phyloP scores from a whole-genome alignment of 148 eudicot species.

The Selenicereus undatus region DNA sequence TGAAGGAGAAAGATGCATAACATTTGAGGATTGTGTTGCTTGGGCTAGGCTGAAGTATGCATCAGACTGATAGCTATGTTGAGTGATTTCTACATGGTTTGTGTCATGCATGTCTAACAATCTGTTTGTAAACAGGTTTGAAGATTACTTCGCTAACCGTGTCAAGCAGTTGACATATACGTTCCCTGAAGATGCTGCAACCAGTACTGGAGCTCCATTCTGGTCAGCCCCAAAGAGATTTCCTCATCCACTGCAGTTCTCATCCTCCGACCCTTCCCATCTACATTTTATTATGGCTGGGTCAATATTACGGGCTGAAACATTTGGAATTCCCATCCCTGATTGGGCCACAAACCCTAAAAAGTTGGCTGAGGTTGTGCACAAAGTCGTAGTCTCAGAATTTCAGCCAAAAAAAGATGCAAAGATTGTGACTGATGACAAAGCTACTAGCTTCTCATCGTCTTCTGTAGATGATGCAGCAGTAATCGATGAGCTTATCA shows the following conservation, averaged over 20 bases:
- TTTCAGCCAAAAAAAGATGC: constrained; percentile 76
- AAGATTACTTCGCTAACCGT: constrained; percentile 76
- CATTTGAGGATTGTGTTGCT: constrained; percentile 74
- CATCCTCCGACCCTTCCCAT: constrained; percentile 62
- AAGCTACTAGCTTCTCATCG: constrained; percentile 64
- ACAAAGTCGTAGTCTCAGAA: constrained; percentile 62
- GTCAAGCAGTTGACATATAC: constrained; percentile 84
- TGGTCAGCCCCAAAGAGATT: constrained; percentile 98
- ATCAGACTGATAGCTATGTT: constrained; percentile 2
- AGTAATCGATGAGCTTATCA: constrained; percentile 57
- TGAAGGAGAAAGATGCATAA: constrained; percentile 67
- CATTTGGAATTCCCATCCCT: constrained; percentile 81
- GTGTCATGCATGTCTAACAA: constrained; percentile 11
- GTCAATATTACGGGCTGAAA: constrained; percentile 75
- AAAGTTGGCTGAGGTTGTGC: constrained; percentile 66
- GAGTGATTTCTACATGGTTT: neutral
- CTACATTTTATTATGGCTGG: constrained; percentile 67
- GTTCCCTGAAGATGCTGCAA: constrained; percentile 86
- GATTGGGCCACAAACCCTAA: constrained; percentile 71
- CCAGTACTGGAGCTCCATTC: constrained; percentile 87
- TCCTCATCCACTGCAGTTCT: constrained; percentile 70
- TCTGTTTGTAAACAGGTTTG: constrained; percentile 52
- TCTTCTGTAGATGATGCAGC: constrained; percentile 77
- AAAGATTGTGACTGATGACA: constrained; percentile 80
- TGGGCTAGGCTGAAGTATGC: constrained; percentile 84